These are phyloP conservation scores for Gossypium schwendimanii DNA, from an alignment of 441 rosid genomes.

Conservation along the genomic window DNA sequence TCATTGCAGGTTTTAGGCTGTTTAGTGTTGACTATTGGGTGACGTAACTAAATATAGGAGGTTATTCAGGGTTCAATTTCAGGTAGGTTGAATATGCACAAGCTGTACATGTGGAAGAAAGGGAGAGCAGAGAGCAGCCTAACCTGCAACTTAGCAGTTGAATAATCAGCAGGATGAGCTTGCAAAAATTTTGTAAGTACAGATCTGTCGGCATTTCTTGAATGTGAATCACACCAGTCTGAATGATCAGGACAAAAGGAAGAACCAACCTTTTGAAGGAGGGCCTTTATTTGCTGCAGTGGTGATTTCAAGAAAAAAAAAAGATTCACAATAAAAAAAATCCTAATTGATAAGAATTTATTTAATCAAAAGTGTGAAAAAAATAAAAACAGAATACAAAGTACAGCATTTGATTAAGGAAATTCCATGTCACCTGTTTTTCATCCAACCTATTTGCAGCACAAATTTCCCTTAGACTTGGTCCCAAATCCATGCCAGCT, in stretches of 20 bases:
- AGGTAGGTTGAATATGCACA: neutral
- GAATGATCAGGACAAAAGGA: slow-evolving; percentile 65
- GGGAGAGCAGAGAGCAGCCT: slow-evolving; percentile 14
- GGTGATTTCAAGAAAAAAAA: slow-evolving; percentile 17
- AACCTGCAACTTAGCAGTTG: slow-evolving; percentile 83
- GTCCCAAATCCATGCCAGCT: slow-evolving; percentile 77
- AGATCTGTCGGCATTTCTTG: slow-evolving; percentile 73
- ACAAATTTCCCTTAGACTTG: slow-evolving; percentile 78
- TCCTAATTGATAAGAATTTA: slow-evolving; percentile 6
- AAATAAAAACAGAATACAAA: neutral
- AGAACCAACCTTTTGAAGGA: slow-evolving; percentile 65
- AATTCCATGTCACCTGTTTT: slow-evolving; percentile 54
- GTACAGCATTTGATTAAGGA: slow-evolving; percentile 1
- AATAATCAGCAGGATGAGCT: slow-evolving; percentile 74
- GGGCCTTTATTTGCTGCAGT: slow-evolving; percentile 84
- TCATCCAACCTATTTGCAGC: slow-evolving; percentile 84
- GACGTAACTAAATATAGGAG: neutral
- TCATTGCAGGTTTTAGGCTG: neutral
- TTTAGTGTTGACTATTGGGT: neutral
- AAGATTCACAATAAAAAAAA: neutral
- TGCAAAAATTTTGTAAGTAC: slow-evolving; percentile 73
- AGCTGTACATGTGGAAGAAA: neutral
- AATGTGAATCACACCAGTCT: slow-evolving; percentile 73
- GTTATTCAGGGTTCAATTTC: neutral
- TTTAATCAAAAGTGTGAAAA: neutral